Base-by-base conservation (phyloP, 257 asterid species). In the Echium plantagineum region DNA sequence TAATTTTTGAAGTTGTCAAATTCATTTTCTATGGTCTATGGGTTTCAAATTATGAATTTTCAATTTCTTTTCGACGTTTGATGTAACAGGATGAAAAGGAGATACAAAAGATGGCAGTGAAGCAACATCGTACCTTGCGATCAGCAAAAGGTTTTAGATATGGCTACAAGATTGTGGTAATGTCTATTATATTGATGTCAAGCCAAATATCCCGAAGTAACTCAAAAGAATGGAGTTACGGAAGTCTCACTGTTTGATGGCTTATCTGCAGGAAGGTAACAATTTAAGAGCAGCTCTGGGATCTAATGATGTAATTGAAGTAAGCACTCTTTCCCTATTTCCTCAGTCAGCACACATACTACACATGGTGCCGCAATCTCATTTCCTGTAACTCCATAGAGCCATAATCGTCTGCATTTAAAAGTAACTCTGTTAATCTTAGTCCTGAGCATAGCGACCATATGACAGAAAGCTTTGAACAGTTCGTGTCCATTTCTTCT, bases 111-210 rank as follows among this genome's bases (percentile, higher is more conserved):
- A 63, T 74, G 86, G 99, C 97, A 28, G 58, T 68, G 55, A 86
- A 86, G 72, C 89, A 80, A 74, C 86, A 82, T 63, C 95, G 97
- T 32, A 83, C 80, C 6, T 68, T 93, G 74, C 88, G 90, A 55
- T 74, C 87, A 9, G 85, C 94, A 0, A 86, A 77, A 26, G 97
- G 86, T 32, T 93, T 93, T 68, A 77, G 86, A 81, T 93, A 93
- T 66, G 99, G 99, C 80, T 93, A 86, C 89, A 93, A 93, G 66
- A 77, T 93, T 69, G 96, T 93, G 31, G 99, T 93, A 89, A 80
- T 75, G 80, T 67, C 75, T 71, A 63, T 52, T 52, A 53, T n/a
- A n/a, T 5, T 53, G 26, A n/a, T n/a, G 15, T 53, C 3, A 1
- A 53, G 22, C 57, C 13, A 17, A 17, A 16, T 49, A 19, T 42